A percentile compares a stretch with the other conserved stretches of the same genome.
phyloP scores from a whole-genome alignment of 306 rosid genomes.

The Benincasa hispida region DNA sequence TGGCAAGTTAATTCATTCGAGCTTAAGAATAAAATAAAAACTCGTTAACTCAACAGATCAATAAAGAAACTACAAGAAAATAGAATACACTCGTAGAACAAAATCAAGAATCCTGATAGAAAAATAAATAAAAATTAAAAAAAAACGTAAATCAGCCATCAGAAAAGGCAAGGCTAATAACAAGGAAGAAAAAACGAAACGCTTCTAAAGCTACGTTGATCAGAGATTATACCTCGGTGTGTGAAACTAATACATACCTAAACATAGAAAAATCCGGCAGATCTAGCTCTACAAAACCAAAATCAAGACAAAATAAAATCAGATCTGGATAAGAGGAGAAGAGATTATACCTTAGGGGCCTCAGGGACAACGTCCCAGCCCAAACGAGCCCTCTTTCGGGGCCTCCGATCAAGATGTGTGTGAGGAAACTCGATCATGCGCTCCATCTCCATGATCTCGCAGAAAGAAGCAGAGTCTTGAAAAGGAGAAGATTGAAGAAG shows the following conservation, averaged over 20 bases:
- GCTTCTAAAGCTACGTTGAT: background rate
- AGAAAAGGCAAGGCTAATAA: background rate
- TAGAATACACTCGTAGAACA: background rate
- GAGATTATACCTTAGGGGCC: conserved; percentile 58
- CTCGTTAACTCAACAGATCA: background rate
- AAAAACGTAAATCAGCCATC: background rate
- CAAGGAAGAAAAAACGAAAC: background rate
- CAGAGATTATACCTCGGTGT: background rate
- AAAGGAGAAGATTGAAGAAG: background rate
- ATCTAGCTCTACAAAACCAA: conserved; percentile 20
- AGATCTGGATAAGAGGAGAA: conserved; percentile 15
- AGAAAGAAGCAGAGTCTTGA: background rate
- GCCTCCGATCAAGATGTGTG: conserved; percentile 79
- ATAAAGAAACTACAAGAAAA: background rate
- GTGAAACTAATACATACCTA: conserved; percentile 3
- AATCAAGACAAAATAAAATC: conserved; percentile 8
- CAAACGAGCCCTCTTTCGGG: conserved; percentile 82
- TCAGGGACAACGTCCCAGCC: conserved; percentile 88
- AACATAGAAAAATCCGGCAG: conserved; percentile 16
- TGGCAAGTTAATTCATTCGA: background rate
- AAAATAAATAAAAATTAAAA: no score
- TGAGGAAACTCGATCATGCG: conserved; percentile 83
- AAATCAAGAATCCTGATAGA: no score
- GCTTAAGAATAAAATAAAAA: background rate
- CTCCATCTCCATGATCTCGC: conserved; percentile 60